These are phyloP conservation scores for Eucalyptus sp. DNA, from an alignment of 345 rosid species.

Conservation along the genomic window DNA sequence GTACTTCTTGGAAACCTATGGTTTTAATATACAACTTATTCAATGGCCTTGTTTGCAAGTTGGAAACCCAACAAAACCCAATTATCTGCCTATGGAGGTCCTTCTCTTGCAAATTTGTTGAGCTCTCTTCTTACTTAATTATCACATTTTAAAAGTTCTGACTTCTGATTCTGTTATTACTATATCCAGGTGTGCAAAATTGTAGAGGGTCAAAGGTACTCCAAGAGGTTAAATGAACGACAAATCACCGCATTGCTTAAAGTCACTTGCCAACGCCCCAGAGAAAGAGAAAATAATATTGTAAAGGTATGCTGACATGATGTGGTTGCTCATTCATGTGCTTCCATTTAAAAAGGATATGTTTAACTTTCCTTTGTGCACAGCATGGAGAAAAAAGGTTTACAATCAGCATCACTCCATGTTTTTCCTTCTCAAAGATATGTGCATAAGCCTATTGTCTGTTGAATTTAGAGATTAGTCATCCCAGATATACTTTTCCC, in stretches of 20 bases:
- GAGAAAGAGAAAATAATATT: constrained; percentile 65
- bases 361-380: background rate
- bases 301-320: constrained; percentile 27
- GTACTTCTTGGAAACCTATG: constrained; percentile 76
- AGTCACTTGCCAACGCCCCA: constrained; percentile 89
- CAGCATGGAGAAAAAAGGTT: background rate
- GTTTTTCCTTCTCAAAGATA: background rate
- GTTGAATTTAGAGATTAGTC: background rate
- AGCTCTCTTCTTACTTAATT: background rate
- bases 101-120: background rate
- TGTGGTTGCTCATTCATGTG: background rate
- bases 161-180: background rate
- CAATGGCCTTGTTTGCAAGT: constrained; percentile 95
- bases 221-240: constrained; percentile 80
- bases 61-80: constrained; percentile 82
- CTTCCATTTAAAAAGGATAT: background rate
- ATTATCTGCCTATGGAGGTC: constrained; percentile 96
- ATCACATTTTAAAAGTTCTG: background rate
- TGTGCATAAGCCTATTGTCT: background rate
- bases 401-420: background rate
- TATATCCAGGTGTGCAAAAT: constrained; percentile 74
- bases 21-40: constrained; percentile 56
- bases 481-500: background rate
- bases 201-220: constrained; percentile 90
- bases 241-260: constrained; percentile 80